Evolutionary conservation across 805 yeast genomes (phyloP).

Genomic region (Cyberlindnera mycetangii): DNA sequence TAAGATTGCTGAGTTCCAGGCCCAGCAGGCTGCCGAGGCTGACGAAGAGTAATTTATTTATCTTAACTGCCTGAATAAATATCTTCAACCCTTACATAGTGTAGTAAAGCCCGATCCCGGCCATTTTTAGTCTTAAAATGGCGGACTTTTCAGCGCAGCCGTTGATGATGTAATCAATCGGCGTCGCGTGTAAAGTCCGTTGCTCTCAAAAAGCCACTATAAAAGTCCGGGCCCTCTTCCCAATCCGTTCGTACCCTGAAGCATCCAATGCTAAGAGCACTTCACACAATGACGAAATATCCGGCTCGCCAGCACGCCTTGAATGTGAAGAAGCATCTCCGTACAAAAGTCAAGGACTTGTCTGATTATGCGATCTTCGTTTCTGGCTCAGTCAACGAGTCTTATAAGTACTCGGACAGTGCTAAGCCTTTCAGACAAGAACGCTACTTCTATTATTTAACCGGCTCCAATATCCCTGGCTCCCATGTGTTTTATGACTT

Average conservation of each 20-base stretch:
- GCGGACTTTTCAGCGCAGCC: not conserved
- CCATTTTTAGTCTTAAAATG: too few species aligned
- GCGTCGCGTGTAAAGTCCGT: not conserved
- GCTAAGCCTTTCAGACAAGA: constrained; percentile 80
- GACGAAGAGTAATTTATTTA: constrained; percentile 23
- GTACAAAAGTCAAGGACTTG: constrained; percentile 23
- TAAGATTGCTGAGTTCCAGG: constrained; percentile 90
- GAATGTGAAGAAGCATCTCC: constrained; percentile 43
- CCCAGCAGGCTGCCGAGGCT: constrained; percentile 15
- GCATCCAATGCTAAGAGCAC: constrained; percentile 10
- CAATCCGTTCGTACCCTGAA: too few species aligned
- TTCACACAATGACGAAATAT: constrained; percentile 45
- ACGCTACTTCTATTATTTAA: constrained; percentile 82
- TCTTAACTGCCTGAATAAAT: too few species aligned
- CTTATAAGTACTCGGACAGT: constrained; percentile 77
- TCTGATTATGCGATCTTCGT: constrained; percentile 46
- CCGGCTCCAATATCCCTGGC: constrained; percentile 83
- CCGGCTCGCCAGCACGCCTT: constrained; percentile 81
- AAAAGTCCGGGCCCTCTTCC: too few species aligned
- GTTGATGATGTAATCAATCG: too few species aligned
- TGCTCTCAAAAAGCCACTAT: not conserved
- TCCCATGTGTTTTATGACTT: constrained; percentile 62
- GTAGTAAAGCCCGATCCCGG: too few species aligned
- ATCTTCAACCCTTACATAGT: too few species aligned
- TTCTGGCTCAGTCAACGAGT: constrained; percentile 56